These are phyloP conservation scores for Vaccinium myrtillus DNA, from an alignment of 148 eudicot genomes.

Conservation along the genomic window DNA sequence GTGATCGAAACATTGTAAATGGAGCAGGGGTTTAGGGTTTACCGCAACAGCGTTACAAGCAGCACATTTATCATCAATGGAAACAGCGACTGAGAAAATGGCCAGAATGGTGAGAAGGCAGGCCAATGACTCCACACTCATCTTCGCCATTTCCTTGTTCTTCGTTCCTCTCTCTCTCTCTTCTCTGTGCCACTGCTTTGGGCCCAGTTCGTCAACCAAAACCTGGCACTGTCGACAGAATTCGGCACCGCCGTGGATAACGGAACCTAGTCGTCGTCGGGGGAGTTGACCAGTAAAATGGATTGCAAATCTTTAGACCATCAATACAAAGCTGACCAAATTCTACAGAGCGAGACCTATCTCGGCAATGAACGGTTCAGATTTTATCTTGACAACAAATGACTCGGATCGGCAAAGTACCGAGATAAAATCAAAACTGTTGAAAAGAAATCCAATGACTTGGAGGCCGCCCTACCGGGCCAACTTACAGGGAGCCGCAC, in stretches of 20 bases:
- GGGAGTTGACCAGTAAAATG: background rate
- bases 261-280: background rate
- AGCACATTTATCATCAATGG: slow-evolving; percentile 80
- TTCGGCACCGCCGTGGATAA: background rate
- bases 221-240: background rate
- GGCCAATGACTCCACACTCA: background rate
- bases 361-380: too few species aligned
- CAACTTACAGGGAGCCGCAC: too few species aligned
- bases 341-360: too few species aligned
- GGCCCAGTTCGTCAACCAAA: background rate
- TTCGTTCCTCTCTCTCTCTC: slow-evolving; percentile 8
- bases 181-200: background rate
- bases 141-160: slow-evolving; percentile 22
- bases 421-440: too few species aligned
- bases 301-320: too few species aligned
- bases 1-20: slow-evolving; percentile 5
- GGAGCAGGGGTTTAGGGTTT: slow-evolving; percentile 1
- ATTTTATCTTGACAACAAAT: too few species aligned
- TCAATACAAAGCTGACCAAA: too few species aligned
- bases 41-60: slow-evolving; percentile 96
- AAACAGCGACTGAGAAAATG: slow-evolving; percentile 30
- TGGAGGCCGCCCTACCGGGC: too few species aligned
- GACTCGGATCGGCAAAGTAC: too few species aligned
- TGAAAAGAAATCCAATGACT: too few species aligned
- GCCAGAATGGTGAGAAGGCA: slow-evolving; percentile 26